Evolutionary conservation across 805 yeast genomes (phyloP).

Genomic region (Schwanniomyces occidentalis): DNA sequence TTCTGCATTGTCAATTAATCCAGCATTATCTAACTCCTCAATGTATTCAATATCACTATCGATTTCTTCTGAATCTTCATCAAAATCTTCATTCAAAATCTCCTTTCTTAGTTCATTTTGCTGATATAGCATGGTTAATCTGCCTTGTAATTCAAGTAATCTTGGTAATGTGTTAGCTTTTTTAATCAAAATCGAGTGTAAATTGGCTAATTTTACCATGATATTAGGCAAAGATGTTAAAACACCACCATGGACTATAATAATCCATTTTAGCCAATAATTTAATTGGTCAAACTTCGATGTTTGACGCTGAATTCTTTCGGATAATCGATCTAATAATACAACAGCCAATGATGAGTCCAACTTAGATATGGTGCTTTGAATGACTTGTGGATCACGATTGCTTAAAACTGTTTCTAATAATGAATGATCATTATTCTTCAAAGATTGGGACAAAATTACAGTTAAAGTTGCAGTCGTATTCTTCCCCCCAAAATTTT

Average conservation of each 20-base stretch:
- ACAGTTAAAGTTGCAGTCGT: slow-evolving; percentile 72
- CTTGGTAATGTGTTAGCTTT: slow-evolving; percentile 51
- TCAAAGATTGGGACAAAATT: slow-evolving; percentile 84
- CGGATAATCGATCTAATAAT: slow-evolving; percentile 53
- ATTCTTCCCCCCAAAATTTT: slow-evolving; percentile 51
- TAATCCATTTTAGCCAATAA: slow-evolving; percentile 57
- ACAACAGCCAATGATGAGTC: slow-evolving; percentile 51
- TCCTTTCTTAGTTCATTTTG: slow-evolving; percentile 43
- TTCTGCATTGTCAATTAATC: slow-evolving; percentile 15
- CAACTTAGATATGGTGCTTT: slow-evolving; percentile 49
- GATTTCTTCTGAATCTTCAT: slow-evolving; percentile 26
- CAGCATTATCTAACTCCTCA: slow-evolving; percentile 64
- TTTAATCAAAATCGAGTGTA: slow-evolving; percentile 48
- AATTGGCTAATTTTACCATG: slow-evolving; percentile 35
- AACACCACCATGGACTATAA: slow-evolving; percentile 52
- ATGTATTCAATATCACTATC: slow-evolving; percentile 66
- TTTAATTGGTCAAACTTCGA: slow-evolving; percentile 50
- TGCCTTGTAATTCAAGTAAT: slow-evolving; percentile 51
- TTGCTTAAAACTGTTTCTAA: slow-evolving; percentile 77
- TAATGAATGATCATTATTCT: slow-evolving; percentile 80
- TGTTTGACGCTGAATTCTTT: slow-evolving; percentile 51
- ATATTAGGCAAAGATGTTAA: slow-evolving; percentile 44
- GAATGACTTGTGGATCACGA: slow-evolving; percentile 50
- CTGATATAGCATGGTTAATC: slow-evolving; percentile 48
- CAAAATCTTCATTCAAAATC: slow-evolving; percentile 27